Conservation (phyloP, 2,329 filamentous ascomycete species). For the Zymoseptoria tritici region DNA sequence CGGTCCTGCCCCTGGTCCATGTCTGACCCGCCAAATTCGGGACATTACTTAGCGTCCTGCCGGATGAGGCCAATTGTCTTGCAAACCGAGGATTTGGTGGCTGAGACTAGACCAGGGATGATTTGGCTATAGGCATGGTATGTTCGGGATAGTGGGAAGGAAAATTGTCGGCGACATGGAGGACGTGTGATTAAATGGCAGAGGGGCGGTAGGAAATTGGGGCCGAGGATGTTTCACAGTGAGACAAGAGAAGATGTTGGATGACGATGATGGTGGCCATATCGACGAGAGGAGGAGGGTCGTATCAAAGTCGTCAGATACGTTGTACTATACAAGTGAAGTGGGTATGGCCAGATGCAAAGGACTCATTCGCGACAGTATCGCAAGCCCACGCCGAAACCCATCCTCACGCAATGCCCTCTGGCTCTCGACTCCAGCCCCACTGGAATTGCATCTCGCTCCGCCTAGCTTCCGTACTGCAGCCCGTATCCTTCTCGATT, state of each 20-base stretch:
- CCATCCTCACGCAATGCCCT: conserved; percentile 11
- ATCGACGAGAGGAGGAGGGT: neutral
- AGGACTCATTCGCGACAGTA: neutral
- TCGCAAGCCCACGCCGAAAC: no score
- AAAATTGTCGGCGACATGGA: neutral
- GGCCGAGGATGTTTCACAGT: neutral
- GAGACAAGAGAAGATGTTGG: neutral
- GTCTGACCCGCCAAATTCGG: conserved; percentile 5
- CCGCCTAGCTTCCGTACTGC: conserved; percentile 54
- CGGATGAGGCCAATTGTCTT: neutral
- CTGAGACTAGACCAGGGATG: neutral
- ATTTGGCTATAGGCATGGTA: neutral
- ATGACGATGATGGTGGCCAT: neutral
- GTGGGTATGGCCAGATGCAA: neutral
- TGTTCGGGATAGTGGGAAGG: no score
- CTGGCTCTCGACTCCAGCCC: conserved; percentile 24
- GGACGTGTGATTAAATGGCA: neutral
- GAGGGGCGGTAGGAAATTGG: neutral
- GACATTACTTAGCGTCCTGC: conserved; percentile 3
- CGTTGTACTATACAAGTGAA: neutral
- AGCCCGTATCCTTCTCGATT: conserved; percentile 57
- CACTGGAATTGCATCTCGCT: conserved; percentile 45
- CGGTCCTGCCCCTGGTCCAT: conserved; percentile 1
- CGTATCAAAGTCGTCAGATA: neutral
- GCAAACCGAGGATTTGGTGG: neutral